Base-by-base conservation (phyloP, 768 basidiomycete genomes). In the Agaricus blazei region DNA sequence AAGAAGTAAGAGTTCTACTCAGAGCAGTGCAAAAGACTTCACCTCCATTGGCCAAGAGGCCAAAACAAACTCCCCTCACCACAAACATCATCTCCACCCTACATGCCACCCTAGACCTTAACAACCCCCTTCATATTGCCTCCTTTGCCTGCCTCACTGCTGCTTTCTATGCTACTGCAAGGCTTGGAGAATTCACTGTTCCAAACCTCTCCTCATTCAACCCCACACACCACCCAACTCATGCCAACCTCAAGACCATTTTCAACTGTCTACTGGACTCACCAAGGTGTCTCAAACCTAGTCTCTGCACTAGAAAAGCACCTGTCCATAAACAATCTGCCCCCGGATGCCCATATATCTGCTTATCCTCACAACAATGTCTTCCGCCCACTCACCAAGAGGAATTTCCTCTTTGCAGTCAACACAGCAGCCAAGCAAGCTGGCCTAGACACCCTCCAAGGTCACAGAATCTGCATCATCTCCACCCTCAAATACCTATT, bases 401-500 rank as follows among this genome's bases (percentile, higher is more conserved):
- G 26, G 0, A 62, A 60, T 23, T 69, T 73, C 53, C 41, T 67
- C 7, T 24, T 52, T 3, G 52, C 56, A 0, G 44, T 72, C 26
- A 55, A 54, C 1, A 12, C n/a, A 9, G 61, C 64, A 0, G 52
- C 61, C n/a, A 29, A 45, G 3, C 47, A 41, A 0, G 58, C 59
- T 0, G 60, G 60, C 0, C 23, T 61, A 0, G 27, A 54, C 0
- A 51, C 47, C 1, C 28, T 67, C 4, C 56, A 66, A 34, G 66
- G 66, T 1, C 71, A 74, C 42, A 55, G 62, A n/a, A 63, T 67
- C 27, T 55, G 60, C 45, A 63, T 63, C 57, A 62, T 64, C 2
- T 38, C 65, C 8, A 73, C 71, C 0, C 60, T 75, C 0, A 67
- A 71, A 52, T 73, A 72, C 57, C 66, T 75, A 0, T 65, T 75